Evolutionary conservation across 306 rosid genomes (phyloP), one percentile per base, ranked within the genome.

Genomic region (Mimosa bimucronata): DNA sequence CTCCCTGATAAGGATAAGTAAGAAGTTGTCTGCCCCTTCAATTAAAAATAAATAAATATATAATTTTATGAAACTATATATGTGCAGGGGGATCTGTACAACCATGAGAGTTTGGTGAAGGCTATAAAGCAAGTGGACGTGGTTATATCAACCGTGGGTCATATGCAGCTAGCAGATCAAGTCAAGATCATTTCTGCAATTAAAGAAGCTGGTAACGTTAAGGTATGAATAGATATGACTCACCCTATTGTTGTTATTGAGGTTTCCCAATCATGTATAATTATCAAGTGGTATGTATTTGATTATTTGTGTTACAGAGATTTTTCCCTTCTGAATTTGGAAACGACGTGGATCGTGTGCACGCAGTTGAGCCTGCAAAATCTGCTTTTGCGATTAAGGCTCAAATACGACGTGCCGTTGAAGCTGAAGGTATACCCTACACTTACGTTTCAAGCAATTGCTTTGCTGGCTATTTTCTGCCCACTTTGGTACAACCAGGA

Each of bases 291-390:
- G 28, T 61, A 29, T 10, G 38, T 34, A 34, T 34, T 34, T 34
- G 38, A 6, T 34, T 34, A 34, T 45, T 45, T n/a, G 37, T 61
- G 26, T 79, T 53, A 0, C 81, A 95, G 99, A 93, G 98, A 74
- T 95, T 95, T 76, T 91, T 91, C 16, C 99, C 99, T 8, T 91
- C 99, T 0, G 99, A 95, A 73, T 93, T 93, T 29, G 99, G 97
- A 29, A 80, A 81, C 75, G 99, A 93, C 30, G 97, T 93, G 69
- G 99, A 95, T 73, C 92, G 92, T 2, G 81, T 76, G 14, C 82
- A 95, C n/a, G 93, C 94, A 0, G 96, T 95, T 19, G 98, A 95
- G 83, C 99, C 99, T 26, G 99, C 99, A 26, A 95, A 89, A 82
- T 88, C 97, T 6, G 89, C 86, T 11, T 83, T 93, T 66, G 93